Evolutionary conservation across 768 basidiomycete genomes (phyloP), one percentile per base, ranked within the genome.

Genomic region (Kwoniella sp.): DNA sequence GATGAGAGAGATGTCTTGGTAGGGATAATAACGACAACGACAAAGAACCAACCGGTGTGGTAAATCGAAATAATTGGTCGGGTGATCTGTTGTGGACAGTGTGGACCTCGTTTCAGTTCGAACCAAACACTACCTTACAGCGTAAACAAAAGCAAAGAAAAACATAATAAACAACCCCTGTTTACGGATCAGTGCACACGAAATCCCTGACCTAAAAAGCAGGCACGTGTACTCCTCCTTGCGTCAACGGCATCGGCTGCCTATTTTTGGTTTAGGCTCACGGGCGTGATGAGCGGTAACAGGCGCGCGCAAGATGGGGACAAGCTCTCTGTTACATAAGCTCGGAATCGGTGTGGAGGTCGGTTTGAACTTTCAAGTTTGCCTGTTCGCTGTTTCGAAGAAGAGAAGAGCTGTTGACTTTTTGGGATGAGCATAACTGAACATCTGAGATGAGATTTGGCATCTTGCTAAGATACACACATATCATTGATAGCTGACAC

Each of bases 21-120:
- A 33, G n/a, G n/a, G n/a, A n/a, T n/a, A 33, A 33, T 33, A 33
- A 33, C 33, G 33, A 33, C 33, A 33, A 13, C 33, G 33, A 33
- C 33, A 44, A 44, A 6, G 40, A 44, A 44, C 40, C 40, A 44
- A 44, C 40, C 40, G 17, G 17, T 44, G 40, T 10, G 40, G 10
- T 44, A 44, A 4, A 44, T 44, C 40, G 40, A 33, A 33, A 44
- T 19, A 44, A 44, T 44, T 44, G 6, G 33, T 33, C 33, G 33
- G 13, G n/a, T n/a, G n/a, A n/a, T n/a, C n/a, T n/a, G n/a, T n/a
- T n/a, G n/a, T n/a, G n/a, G n/a, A n/a, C n/a, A n/a, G n/a, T n/a
- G n/a, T n/a, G 40, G 10, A 49, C 48, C 48, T 49, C 48, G 48
- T 49, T 49, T 49, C 48, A 49, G 48, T 49, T 25, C 48, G 48